phyloP scores from a whole-genome alignment of 768 basidiomycete genomes.

The Mycena leptocephala region DNA sequence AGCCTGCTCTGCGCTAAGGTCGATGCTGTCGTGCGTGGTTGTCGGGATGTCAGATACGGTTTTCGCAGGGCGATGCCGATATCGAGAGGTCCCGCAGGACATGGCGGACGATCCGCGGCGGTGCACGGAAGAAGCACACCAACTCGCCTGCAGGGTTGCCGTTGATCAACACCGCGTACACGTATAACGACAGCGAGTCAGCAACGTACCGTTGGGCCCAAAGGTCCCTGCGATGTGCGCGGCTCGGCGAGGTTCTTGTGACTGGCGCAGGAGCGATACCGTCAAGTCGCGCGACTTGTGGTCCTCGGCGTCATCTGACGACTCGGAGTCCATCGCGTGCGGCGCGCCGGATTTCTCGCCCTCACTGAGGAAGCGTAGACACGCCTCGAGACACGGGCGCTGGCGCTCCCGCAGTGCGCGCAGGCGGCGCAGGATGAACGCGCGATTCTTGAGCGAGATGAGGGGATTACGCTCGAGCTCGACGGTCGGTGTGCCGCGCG shows the following conservation, averaged over 20 bases:
- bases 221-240: slow-evolving; percentile 89
- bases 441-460: slow-evolving; percentile 83
- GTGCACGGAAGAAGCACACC: slow-evolving; percentile 88
- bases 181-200: background rate
- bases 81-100: slow-evolving; percentile 58
- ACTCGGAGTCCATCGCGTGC: slow-evolving; percentile 67
- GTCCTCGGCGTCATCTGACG: slow-evolving; percentile 74
- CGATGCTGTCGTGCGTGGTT: slow-evolving; percentile 36
- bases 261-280: slow-evolving; percentile 69
- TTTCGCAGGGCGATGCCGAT: slow-evolving; percentile 61
- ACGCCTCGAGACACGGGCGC: slow-evolving; percentile 90
- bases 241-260: slow-evolving; percentile 90
- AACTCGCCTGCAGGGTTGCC: slow-evolving; percentile 75
- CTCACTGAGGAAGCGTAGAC: slow-evolving; percentile 84
- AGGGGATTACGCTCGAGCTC: slow-evolving; percentile 90
- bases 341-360: slow-evolving; percentile 61
- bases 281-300: slow-evolving; percentile 67
- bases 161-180: background rate
- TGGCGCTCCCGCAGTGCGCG: slow-evolving; percentile 78
- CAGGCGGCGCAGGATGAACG: slow-evolving; percentile 85
- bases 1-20: slow-evolving; percentile 35
- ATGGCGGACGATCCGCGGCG: slow-evolving; percentile 80
- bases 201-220: slow-evolving; percentile 84
- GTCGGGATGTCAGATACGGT: slow-evolving; percentile 43
- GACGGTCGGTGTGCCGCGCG: slow-evolving; percentile 79